Evolutionary conservation across 2,329 filamentous ascomycete species (phyloP).

Genomic region (Ceratocystis variospora): DNA sequence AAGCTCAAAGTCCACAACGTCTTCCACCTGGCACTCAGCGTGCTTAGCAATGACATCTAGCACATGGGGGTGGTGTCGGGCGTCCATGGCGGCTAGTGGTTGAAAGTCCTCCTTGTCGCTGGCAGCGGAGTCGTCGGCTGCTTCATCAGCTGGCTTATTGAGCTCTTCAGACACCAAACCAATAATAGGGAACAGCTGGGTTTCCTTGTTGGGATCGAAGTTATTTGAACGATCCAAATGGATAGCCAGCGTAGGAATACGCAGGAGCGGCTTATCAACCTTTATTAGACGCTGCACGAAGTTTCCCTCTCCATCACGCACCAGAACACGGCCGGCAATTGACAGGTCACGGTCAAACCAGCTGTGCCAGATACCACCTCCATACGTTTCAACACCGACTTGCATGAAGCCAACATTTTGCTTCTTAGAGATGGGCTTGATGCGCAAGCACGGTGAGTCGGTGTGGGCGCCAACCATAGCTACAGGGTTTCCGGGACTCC

Average conservation of each 20-base stretch:
- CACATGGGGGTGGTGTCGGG: conserved; percentile 80
- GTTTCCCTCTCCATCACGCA: conserved; percentile 56
- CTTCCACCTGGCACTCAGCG: conserved; percentile 52
- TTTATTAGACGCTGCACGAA: conserved; percentile 79
- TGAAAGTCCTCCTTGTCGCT: conserved; percentile 44
- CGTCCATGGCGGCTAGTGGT: conserved; percentile 61
- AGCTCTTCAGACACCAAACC: conserved; percentile 79
- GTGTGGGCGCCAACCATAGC: conserved; percentile 93
- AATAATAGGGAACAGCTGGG: conserved; percentile 83
- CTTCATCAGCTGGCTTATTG: conserved; percentile 43
- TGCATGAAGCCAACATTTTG: conserved; percentile 76
- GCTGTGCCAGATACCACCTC: conserved; percentile 92
- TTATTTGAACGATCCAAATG: conserved; percentile 76
- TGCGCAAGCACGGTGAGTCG: conserved; percentile 77
- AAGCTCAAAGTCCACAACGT: conserved; percentile 86
- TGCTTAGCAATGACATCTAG: conserved; percentile 74
- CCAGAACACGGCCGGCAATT: conserved; percentile 77
- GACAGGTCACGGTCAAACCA: conserved; percentile 96
- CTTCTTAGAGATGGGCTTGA: conserved; percentile 93
- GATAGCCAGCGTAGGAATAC: conserved; percentile 86
- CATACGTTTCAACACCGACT: conserved; percentile 92
- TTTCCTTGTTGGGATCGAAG: conserved; percentile 95
- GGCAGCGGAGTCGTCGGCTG: conserved; percentile 29
- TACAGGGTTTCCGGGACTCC: conserved; percentile 81
- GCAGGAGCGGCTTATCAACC: conserved; percentile 75